Evolutionary conservation across 2,329 filamentous ascomycete genomes (phyloP).

Genomic region (Teratosphaeria epicoccoides): DNA sequence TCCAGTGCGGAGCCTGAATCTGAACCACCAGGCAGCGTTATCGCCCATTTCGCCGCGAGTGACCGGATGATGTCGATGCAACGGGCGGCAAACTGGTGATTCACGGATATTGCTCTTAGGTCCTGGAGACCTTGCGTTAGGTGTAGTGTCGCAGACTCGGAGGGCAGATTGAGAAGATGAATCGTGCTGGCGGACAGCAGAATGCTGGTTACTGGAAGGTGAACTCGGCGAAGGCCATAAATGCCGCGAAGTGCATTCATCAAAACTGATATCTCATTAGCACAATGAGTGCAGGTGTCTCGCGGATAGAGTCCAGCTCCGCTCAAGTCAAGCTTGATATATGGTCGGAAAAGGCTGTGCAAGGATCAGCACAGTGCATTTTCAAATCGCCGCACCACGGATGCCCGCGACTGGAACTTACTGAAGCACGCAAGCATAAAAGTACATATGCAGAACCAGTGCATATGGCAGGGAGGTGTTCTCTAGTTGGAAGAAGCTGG

Average conservation of each 20-base stretch:
- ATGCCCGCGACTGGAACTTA: slow-evolving; percentile 37
- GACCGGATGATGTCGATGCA: slow-evolving; percentile 34
- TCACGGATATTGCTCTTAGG: slow-evolving; percentile 32
- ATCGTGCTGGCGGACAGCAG: slow-evolving; percentile 34
- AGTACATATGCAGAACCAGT: slow-evolving; percentile 46
- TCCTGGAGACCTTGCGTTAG: slow-evolving; percentile 34
- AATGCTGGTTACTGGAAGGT: slow-evolving; percentile 30
- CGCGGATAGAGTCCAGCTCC: slow-evolving; percentile 53
- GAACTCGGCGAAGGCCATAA: slow-evolving; percentile 33
- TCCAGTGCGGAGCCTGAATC: neutral
- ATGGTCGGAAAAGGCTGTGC: slow-evolving; percentile 62
- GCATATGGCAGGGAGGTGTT: slow-evolving; percentile 64
- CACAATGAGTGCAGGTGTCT: slow-evolving; percentile 50
- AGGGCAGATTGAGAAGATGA: slow-evolving; percentile 35
- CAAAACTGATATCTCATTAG: slow-evolving; percentile 35
- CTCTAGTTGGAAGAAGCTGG: slow-evolving; percentile 51
- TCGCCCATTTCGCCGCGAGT: slow-evolving; percentile 34
- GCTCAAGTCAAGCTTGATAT: slow-evolving; percentile 51
- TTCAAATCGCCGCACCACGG: neutral
- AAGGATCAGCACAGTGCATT: slow-evolving; percentile 18
- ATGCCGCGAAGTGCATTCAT: slow-evolving; percentile 33
- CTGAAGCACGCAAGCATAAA: slow-evolving; percentile 40
- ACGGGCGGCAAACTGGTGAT: slow-evolving; percentile 34
- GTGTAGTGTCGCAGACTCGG: slow-evolving; percentile 26
- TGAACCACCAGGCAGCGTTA: slow-evolving; percentile 31